These are phyloP conservation scores for Zostera marina DNA, from an alignment of 116 monocot species.

Conservation along the genomic window DNA sequence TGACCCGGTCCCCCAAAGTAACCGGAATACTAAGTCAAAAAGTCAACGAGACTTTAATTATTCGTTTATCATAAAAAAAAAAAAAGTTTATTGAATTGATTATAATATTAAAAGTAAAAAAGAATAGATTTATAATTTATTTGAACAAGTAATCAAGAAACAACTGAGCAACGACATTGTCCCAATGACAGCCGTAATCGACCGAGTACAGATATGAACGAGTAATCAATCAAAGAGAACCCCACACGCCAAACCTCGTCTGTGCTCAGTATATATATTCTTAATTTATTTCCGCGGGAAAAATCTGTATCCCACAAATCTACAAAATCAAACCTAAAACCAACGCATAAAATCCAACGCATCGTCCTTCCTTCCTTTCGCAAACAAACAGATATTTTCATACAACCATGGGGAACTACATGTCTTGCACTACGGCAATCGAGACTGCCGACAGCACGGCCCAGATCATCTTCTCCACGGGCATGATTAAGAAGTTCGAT, in stretches of 20 bases:
- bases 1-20: no score
- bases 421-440: conserved; percentile 17
- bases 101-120: no score
- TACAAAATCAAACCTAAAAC: background rate
- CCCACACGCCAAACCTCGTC: background rate
- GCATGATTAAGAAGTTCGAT: conserved; percentile 8
- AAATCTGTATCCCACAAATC: background rate
- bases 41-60: no score
- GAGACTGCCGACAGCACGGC: background rate
- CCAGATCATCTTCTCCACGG: conserved; percentile 16
- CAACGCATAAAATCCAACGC: background rate
- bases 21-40: no score
- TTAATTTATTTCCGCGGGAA: no score
- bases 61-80: no score
- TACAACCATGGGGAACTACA: conserved; percentile 24
- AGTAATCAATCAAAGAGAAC: no score
- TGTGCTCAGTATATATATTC: background rate
- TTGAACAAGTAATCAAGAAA: no score
- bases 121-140: no score
- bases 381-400: background rate
- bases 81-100: no score
- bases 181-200: background rate
- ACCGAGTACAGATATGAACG: background rate
- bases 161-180: no score
- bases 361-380: background rate